Evolutionary conservation across 2,329 filamentous ascomycete species (phyloP).

Genomic region (Cordyceps cicadae): DNA sequence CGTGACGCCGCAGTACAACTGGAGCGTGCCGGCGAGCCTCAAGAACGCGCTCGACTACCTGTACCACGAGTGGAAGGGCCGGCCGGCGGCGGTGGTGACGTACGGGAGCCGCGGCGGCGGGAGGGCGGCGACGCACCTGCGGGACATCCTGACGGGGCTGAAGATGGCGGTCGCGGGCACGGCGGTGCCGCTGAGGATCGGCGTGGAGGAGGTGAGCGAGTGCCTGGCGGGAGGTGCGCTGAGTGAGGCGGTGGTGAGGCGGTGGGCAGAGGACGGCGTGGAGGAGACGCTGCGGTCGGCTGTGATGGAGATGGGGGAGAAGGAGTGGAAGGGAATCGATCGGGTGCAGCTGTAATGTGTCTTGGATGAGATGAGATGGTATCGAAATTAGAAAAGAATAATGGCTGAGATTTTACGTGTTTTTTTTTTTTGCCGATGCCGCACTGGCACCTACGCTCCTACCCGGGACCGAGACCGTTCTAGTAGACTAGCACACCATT

Average conservation of each 20-base stretch:
- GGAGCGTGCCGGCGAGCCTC: slow-evolving; percentile 40
- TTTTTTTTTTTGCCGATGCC: too few species aligned
- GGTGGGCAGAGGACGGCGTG: not conserved
- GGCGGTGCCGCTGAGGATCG: not conserved
- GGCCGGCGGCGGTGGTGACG: slow-evolving; percentile 43
- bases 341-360: not conserved
- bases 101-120: slow-evolving; percentile 42
- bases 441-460: too few species aligned
- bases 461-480: too few species aligned
- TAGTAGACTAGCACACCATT: not conserved
- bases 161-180: slow-evolving; percentile 7
- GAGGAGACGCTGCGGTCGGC: not conserved
- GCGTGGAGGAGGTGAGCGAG: not conserved
- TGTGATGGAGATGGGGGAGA: not conserved
- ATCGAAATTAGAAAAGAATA: too few species aligned
- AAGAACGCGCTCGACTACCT: slow-evolving; percentile 59
- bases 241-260: not conserved
- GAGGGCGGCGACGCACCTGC: slow-evolving; percentile 14
- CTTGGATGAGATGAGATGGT: too few species aligned
- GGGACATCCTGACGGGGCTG: slow-evolving; percentile 15
- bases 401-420: too few species aligned
- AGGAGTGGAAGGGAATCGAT: not conserved
- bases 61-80: slow-evolving; percentile 48
- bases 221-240: not conserved
- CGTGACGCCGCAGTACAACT: slow-evolving; percentile 50